Evolutionary conservation across 2,329 filamentous ascomycete species (phyloP), one percentile per base, ranked within the genome.

Genomic region (Colletotrichum karsti): DNA sequence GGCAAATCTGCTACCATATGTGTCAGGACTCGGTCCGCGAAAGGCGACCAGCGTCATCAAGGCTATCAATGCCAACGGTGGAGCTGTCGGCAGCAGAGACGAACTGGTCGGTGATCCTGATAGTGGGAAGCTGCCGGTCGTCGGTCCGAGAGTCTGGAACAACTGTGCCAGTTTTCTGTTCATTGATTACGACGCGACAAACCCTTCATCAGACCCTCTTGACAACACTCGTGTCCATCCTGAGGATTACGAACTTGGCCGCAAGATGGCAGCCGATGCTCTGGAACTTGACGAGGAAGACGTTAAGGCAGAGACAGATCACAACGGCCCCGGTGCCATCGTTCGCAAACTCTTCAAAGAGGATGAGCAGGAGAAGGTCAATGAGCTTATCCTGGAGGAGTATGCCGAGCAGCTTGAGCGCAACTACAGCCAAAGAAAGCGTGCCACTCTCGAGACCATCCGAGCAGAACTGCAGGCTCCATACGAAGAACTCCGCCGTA

Each of bases 191-290:
- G 95, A 98, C 72, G 87, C 90, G n/a, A 90, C 91, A 13, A 94
- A 93, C 73, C 87, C 91, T 2, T 88, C 92, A 13, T 93, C 95
- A 1, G 96, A 99, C 77, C 97, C 97, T 66, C 86, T 99, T 26
- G 96, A 99, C 80, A 97, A 96, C 77, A 99, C 96, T 51, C 93
- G 96, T 83, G 94, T 99, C 18, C 96, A 99, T 76, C 96, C 96
- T 1, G 96, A 99, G 83, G 96, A 99, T 77, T 99, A 99, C 79
- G 96, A 99, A 73, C 91, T 99, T 69, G 96, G 94, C 54, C 93
- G 95, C 73, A 99, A 99, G 82, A 98, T 99, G 92, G 96, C 96
- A 20, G 96, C 96, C 4, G 96, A 99, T 84, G 96, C 96, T 15
- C 85, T 99, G 53, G 95, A 98, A 77, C 87, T 99, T 72, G 96